phyloP scores from a whole-genome alignment of 495 filamentous ascomycete genomes.

The Lepidopterella palustris region DNA sequence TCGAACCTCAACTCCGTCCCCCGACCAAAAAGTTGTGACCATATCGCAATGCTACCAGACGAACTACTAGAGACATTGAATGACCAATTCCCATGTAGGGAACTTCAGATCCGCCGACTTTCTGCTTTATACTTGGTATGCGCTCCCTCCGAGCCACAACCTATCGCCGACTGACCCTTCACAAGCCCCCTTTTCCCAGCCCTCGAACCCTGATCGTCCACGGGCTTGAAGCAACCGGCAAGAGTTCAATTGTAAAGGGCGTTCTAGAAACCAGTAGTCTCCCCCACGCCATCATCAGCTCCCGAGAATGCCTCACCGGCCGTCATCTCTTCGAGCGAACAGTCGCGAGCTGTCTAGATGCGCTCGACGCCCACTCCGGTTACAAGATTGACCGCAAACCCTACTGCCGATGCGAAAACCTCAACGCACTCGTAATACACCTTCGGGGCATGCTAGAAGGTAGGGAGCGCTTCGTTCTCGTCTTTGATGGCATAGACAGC shows the following conservation, averaged over 20 bases:
- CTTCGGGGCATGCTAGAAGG: conserved; percentile 47
- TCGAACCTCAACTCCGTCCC: too few species aligned
- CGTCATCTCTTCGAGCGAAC: conserved; percentile 77
- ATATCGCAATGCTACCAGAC: conserved; percentile 28
- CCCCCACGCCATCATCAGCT: conserved; percentile 66
- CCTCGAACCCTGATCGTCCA: conserved; percentile 65
- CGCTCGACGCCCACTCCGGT: conserved; percentile 31
- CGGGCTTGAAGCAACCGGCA: conserved; percentile 89
- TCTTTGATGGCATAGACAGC: conserved; percentile 85
- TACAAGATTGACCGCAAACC: conserved; percentile 36
- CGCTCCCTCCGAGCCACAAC: not conserved
- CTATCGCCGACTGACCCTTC: too few species aligned
- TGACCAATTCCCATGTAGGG: conserved; percentile 33
- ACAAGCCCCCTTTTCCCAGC: conserved; percentile 42
- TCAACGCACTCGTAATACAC: conserved; percentile 65
- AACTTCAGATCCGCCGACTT: conserved; percentile 34
- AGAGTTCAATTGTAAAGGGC: conserved; percentile 60
- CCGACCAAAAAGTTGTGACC: too few species aligned
- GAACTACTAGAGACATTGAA: conserved; percentile 25
- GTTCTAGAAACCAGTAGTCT: conserved; percentile 52
- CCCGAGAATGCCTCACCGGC: conserved; percentile 79
- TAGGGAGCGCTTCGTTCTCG: conserved; percentile 62
- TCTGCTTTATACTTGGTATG: conserved; percentile 29
- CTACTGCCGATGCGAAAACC: conserved; percentile 64
- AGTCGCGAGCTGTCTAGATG: conserved; percentile 35